Evolutionary conservation across 768 basidiomycete genomes (phyloP).

Genomic region (Saitozyma podzolica): DNA sequence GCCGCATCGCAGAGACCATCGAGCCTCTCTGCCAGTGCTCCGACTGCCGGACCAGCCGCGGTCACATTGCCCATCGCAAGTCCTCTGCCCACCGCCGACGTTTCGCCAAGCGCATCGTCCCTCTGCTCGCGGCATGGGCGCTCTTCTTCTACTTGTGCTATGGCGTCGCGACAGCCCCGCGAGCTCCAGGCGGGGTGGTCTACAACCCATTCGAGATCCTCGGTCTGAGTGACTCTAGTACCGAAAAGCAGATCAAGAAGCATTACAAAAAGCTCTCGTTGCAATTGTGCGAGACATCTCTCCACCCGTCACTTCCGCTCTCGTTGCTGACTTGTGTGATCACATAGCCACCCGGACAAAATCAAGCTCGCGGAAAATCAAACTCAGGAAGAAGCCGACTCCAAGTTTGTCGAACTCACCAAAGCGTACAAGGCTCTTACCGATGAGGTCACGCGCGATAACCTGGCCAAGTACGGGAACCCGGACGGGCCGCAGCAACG

Average conservation of each 20-base stretch:
- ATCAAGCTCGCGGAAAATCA: constrained; percentile 77
- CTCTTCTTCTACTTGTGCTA: constrained; percentile 68
- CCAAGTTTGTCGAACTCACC: constrained; percentile 85
- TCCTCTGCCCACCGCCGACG: constrained; percentile 11
- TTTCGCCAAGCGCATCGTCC: constrained; percentile 57
- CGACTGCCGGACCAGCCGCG: constrained; percentile 54
- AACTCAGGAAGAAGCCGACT: constrained; percentile 80
- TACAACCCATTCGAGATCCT: constrained; percentile 96
- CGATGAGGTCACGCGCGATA: constrained; percentile 86
- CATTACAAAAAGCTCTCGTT: constrained; percentile 90
- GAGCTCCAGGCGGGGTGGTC: constrained; percentile 62
- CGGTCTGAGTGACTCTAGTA: constrained; percentile 61
- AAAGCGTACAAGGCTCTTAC: constrained; percentile 99
- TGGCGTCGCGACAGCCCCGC: constrained; percentile 61
- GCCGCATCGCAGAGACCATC: constrained; percentile 57
- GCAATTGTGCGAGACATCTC: constrained; percentile 63
- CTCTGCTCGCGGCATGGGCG: constrained; percentile 73
- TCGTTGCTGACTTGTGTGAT: not conserved
- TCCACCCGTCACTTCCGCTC: not conserved
- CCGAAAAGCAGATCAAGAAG: constrained; percentile 91
- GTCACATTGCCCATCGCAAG: constrained; percentile 60
- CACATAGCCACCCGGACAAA: constrained; percentile 89
- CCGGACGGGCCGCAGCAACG: constrained; percentile 96
- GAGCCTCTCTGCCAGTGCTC: constrained; percentile 58
- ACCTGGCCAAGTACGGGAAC: constrained; percentile 84